These are phyloP conservation scores for Cucumis variabilis DNA, from an alignment of 331 rosid species.

Conservation along the genomic window DNA sequence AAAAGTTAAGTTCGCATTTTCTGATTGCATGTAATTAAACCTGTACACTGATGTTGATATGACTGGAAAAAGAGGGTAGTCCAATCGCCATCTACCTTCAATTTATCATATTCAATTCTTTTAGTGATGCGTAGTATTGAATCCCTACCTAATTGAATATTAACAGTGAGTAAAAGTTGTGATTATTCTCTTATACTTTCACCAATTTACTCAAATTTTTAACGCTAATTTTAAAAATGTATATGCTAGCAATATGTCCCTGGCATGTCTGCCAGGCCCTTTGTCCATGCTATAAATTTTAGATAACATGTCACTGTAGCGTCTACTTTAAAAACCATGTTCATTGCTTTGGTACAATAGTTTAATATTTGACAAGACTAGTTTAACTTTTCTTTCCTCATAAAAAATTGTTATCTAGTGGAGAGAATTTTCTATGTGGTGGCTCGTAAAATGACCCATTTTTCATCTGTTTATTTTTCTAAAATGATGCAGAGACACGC, in stretches of 20 bases:
- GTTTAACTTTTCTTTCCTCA: too few species aligned
- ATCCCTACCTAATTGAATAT: not conserved
- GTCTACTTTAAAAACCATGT: not conserved
- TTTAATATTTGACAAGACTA: not conserved
- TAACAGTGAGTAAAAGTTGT: not conserved
- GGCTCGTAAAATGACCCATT: not conserved
- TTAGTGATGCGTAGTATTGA: not conserved
- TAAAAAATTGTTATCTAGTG: not conserved
- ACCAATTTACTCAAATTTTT: not conserved
- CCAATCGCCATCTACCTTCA: not conserved
- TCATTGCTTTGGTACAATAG: not conserved
- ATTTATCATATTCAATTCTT: not conserved
- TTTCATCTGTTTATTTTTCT: constrained; percentile 13
- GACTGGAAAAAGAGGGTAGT: not conserved
- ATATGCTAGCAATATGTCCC: not conserved
- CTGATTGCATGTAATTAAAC: not conserved
- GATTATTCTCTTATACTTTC: not conserved
- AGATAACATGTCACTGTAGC: not conserved
- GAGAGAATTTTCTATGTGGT: not conserved
- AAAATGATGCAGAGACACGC: constrained; percentile 72
- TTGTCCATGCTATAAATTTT: not conserved
- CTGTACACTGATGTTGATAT: not conserved
- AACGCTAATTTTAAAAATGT: not conserved
- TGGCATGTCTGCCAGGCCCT: not conserved
- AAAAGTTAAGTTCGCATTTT: not conserved